Conservation (phyloP, 208 protist genomes). For the Trypanosomatidae sp. region DNA sequence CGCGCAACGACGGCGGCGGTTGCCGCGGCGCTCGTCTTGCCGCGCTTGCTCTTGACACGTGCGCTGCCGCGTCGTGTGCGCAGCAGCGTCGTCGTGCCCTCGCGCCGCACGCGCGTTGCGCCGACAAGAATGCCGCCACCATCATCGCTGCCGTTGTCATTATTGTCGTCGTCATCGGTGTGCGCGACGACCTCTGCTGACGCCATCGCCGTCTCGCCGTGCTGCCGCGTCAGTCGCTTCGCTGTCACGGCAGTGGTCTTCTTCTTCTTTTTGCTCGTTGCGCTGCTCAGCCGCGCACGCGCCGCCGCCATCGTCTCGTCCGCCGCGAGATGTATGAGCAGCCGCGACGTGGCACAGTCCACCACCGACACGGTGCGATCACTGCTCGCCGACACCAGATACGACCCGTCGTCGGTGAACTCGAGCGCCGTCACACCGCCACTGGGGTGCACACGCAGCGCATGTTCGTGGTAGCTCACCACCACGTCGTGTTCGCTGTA, state of each 20-base stretch:
- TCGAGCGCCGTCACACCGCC: slow-evolving; percentile 66
- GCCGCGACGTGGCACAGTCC: slow-evolving; percentile 57
- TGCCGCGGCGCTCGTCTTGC: no score
- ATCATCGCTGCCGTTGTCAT: not conserved
- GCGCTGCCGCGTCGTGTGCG: no score
- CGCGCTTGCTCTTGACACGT: no score
- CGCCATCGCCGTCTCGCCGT: not conserved
- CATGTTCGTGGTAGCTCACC: slow-evolving; percentile 41
- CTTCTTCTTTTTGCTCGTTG: slow-evolving; percentile 18
- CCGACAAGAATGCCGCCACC: not conserved
- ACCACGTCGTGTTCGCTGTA: slow-evolving; percentile 34
- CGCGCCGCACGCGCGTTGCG: not conserved
- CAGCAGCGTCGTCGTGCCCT: not conserved
- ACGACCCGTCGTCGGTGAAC: slow-evolving; percentile 79
- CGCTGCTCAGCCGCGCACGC: slow-evolving; percentile 20
- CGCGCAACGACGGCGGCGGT: slow-evolving; percentile 2
- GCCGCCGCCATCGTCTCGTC: slow-evolving; percentile 9
- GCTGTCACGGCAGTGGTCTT: not conserved
- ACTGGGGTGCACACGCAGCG: slow-evolving; percentile 70
- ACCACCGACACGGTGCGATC: slow-evolving; percentile 70
- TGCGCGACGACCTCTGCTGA: not conserved
- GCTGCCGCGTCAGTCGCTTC: not conserved
- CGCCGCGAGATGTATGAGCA: slow-evolving; percentile 55
- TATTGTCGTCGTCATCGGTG: not conserved
- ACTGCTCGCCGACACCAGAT: slow-evolving; percentile 70